These are phyloP conservation scores for Aspergillus unguis DNA, from an alignment of 2,329 filamentous ascomycete genomes.

Conservation along the genomic window DNA sequence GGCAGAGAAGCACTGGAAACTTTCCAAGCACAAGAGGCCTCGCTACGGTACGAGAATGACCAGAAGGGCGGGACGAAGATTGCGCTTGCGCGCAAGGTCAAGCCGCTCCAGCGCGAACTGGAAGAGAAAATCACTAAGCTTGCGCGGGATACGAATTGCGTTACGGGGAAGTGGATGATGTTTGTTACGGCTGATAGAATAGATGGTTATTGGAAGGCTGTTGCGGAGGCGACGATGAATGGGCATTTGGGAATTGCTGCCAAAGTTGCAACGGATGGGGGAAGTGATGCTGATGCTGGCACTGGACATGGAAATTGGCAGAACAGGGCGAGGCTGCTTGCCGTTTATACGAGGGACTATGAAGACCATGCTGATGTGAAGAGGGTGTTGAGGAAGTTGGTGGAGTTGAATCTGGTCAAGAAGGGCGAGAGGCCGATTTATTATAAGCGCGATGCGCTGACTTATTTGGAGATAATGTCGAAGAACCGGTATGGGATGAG, in stretches of 20 bases:
- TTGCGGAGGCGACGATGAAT: slow-evolving; percentile 65
- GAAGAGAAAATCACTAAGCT: slow-evolving; percentile 58
- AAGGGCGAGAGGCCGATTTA: slow-evolving; percentile 55
- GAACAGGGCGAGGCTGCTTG: slow-evolving; percentile 57
- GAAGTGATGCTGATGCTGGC: too few relatives aligned
- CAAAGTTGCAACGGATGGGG: slow-evolving; percentile 61
- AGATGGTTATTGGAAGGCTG: slow-evolving; percentile 50
- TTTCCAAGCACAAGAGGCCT: slow-evolving; percentile 46
- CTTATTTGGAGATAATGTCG: slow-evolving; percentile 60
- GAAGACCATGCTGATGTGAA: slow-evolving; percentile 64
- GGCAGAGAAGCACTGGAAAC: slow-evolving; percentile 55
- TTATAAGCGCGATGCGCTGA: slow-evolving; percentile 75
- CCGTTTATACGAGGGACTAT: slow-evolving; percentile 76
- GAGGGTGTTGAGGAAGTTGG: slow-evolving; percentile 62
- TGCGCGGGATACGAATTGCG: slow-evolving; percentile 58
- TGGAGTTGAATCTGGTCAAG: slow-evolving; percentile 58
- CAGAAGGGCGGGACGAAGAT: slow-evolving; percentile 38
- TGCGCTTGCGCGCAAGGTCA: slow-evolving; percentile 38
- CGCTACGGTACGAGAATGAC: slow-evolving; percentile 51
- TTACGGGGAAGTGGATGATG: slow-evolving; percentile 59
- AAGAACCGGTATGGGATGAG: slow-evolving; percentile 62
- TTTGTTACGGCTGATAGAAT: slow-evolving; percentile 23
- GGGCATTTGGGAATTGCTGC: slow-evolving; percentile 69
- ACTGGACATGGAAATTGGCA: slow-evolving; percentile 36
- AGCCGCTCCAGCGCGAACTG: slow-evolving; percentile 42